These are phyloP conservation scores for Abortiporus biennis DNA, from an alignment of 1,284 basidiomycete genomes.

Conservation along the genomic window DNA sequence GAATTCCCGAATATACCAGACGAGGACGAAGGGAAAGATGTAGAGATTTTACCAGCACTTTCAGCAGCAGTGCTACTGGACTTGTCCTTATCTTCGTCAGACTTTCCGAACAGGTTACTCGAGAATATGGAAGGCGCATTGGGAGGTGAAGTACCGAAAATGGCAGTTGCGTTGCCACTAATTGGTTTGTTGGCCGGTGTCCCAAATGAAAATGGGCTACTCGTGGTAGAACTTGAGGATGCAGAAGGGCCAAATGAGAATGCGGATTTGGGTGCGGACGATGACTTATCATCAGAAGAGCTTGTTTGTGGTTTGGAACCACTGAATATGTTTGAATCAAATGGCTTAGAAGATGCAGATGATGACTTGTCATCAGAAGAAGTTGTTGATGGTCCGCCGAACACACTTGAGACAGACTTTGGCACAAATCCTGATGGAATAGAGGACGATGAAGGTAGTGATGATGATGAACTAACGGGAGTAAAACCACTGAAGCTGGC, in stretches of 20 bases:
- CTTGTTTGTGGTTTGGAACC: conserved; percentile 2
- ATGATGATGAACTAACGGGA: conserved; percentile 6
- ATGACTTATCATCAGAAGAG: not conserved
- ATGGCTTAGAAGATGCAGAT: conserved; percentile 2
- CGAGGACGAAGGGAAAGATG: conserved; percentile 3
- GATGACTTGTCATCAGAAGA: not conserved
- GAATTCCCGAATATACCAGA: conserved; percentile 3
- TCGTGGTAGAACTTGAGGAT: conserved; percentile 9
- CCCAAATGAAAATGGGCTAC: conserved; percentile 4
- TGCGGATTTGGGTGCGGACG: conserved; percentile 5
- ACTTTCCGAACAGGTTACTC: conserved; percentile 17
- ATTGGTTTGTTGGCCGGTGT: not conserved
- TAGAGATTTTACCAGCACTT: conserved; percentile 10
- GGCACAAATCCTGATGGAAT: no score
- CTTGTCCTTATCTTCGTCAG: conserved; percentile 11
- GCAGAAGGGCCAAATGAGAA: conserved; percentile 11
- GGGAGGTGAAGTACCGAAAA: not conserved
- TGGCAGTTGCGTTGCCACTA: not conserved
- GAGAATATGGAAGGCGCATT: conserved; percentile 5
- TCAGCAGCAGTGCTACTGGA: conserved; percentile 10
- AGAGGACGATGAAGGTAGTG: conserved; percentile 16
- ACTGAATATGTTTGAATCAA: conserved; percentile 5
- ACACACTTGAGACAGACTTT: no score
- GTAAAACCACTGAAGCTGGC: conserved; percentile 25
- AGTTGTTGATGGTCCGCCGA: not conserved